Evolutionary conservation across 768 basidiomycete species (phyloP).

Genomic region (Trametopsis cervina): DNA sequence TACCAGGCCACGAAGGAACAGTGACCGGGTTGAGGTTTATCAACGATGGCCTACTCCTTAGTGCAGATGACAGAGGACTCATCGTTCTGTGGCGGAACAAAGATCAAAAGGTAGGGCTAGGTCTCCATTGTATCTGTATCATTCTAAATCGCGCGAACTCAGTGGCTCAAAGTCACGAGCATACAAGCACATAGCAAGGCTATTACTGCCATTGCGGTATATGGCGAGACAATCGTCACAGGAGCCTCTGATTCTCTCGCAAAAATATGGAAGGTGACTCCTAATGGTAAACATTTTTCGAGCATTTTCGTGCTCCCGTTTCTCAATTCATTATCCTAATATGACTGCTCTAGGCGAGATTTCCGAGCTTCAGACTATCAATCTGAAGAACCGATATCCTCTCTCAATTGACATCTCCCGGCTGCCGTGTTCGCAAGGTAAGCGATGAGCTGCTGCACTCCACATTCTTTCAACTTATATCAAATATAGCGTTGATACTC

Average conservation of each 20-base stretch:
- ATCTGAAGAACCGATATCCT: constrained; percentile 65
- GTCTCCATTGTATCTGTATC: neutral
- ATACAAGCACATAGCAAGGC: constrained; percentile 60
- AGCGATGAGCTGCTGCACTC: constrained; percentile 8
- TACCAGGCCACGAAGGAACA: constrained; percentile 66
- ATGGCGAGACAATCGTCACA: constrained; percentile 49
- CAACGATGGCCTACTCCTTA: constrained; percentile 43
- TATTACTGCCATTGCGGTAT: constrained; percentile 59
- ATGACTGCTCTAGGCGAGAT: neutral
- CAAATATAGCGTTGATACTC: constrained; percentile 53
- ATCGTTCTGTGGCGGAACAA: constrained; percentile 53
- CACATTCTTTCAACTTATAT: neutral
- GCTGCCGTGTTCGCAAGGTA: constrained; percentile 69
- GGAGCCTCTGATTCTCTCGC: constrained; percentile 79
- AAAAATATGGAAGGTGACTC: constrained; percentile 56
- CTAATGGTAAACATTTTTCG: too few species aligned
- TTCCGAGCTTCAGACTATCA: constrained; percentile 12
- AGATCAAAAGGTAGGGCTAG: constrained; percentile 21
- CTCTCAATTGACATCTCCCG: constrained; percentile 55
- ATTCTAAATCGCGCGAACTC: constrained; percentile 19
- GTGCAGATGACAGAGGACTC: constrained; percentile 71
- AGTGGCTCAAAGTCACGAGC: constrained; percentile 51
- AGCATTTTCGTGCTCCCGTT: neutral
- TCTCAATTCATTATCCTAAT: neutral
- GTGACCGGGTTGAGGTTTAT: constrained; percentile 77